Evolutionary conservation across 805 yeast genomes (phyloP).

Genomic region (Candida alai): DNA sequence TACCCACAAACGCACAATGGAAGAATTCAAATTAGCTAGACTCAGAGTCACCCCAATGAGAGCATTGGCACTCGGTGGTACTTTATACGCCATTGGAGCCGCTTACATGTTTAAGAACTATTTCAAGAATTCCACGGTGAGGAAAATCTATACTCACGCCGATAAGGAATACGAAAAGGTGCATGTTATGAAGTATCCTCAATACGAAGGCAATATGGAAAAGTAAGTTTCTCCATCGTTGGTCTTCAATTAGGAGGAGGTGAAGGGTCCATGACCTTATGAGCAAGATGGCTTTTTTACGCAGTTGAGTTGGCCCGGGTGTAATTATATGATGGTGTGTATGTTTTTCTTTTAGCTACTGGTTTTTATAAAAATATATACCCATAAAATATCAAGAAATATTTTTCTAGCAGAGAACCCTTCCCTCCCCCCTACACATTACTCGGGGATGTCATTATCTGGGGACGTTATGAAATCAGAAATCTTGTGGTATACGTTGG

Average conservation of each 20-base stretch:
- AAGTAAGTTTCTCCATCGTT: constrained; percentile 3
- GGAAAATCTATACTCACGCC: constrained; percentile 24
- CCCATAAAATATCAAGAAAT: no score
- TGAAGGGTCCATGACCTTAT: no score
- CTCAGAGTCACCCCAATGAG: constrained; percentile 14
- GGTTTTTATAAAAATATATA: no score
- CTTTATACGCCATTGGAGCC: constrained; percentile 28
- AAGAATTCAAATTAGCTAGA: constrained; percentile 3
- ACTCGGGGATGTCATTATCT: constrained; percentile 13
- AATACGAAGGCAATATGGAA: constrained; percentile 8
- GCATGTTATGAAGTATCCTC: constrained; percentile 9
- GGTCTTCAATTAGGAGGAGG: no score
- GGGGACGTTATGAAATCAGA: constrained; percentile 23
- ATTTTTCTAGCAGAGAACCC: no score
- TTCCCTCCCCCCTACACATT: no score
- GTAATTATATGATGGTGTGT: no score
- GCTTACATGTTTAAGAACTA: constrained; percentile 30
- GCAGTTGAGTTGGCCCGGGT: no score
- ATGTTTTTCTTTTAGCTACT: no score
- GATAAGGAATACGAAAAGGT: constrained; percentile 27
- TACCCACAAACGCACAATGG: no score
- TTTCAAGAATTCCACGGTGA: constrained; percentile 26
- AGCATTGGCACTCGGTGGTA: constrained; percentile 32
- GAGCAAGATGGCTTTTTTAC: no score
- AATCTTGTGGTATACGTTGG: constrained; percentile 21